Conservation (phyloP, 1,139 yeast genomes). For the Hyphopichia wangnamkhiaoensis region DNA sequence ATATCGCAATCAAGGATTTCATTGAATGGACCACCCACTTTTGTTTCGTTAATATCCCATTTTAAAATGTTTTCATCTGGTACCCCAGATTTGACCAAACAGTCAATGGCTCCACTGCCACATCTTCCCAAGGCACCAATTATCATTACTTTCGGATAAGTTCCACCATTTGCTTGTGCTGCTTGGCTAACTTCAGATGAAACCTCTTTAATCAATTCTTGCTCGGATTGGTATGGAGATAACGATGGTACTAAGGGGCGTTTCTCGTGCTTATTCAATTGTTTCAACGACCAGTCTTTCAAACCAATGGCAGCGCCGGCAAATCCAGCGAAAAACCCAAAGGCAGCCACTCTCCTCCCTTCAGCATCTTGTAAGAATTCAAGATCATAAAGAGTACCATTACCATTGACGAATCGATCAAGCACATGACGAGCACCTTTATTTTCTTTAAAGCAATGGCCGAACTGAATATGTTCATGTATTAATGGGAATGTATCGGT, state of each 20-base stretch:
- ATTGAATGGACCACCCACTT: constrained; percentile 93
- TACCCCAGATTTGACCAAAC: constrained; percentile 78
- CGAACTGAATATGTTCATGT: constrained; percentile 96
- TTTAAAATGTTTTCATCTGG: constrained; percentile 80
- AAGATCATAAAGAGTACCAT: constrained; percentile 85
- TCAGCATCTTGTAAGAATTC: constrained; percentile 91
- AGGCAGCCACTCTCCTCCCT: constrained; percentile 98
- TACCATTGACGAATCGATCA: constrained; percentile 84
- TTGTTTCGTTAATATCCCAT: constrained; percentile 98
- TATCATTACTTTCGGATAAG: constrained; percentile 75
- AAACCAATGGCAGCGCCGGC: constrained; percentile 98
- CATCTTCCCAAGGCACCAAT: constrained; percentile 98
- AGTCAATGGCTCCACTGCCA: constrained; percentile 92
- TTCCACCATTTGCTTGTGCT: constrained; percentile 57
- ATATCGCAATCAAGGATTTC: constrained; percentile 88
- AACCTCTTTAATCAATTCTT: constrained; percentile 68
- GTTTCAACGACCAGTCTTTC: constrained; percentile 92
- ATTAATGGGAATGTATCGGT: constrained; percentile 83
- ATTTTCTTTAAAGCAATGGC: constrained; percentile 97
- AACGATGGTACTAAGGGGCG: constrained; percentile 70
- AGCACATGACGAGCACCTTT: constrained; percentile 95
- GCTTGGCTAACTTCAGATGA: constrained; percentile 62
- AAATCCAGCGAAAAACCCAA: constrained; percentile 97
- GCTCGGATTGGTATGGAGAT: constrained; percentile 79
- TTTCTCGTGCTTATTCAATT: constrained; percentile 60